Conservation (phyloP, 148 eudicot genomes). For the Rhododendron ovatum region DNA sequence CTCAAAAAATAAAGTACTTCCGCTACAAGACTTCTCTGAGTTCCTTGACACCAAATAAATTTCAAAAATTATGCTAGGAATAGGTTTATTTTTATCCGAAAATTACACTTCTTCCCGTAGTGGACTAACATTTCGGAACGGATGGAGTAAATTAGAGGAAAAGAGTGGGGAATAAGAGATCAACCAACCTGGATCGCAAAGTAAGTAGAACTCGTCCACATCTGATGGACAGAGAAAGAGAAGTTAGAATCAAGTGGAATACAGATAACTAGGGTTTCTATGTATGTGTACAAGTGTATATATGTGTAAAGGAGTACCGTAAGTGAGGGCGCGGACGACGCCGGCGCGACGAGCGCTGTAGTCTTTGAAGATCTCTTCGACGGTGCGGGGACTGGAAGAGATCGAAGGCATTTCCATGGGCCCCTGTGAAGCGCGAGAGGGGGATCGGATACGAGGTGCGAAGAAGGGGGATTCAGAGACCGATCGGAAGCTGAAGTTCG, state of each 20-base stretch:
- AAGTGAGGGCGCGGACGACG: constrained; percentile 77
- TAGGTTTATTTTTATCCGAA: no score
- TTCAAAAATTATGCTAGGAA: background rate
- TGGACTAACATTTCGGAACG: background rate
- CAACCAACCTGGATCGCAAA: constrained; percentile 97
- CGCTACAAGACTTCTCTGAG: background rate
- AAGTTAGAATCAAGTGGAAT: background rate
- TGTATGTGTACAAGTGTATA: background rate
- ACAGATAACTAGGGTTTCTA: background rate
- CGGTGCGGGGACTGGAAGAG: constrained; percentile 73
- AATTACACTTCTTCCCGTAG: background rate
- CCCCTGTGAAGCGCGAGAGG: background rate
- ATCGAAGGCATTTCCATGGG: constrained; percentile 55
- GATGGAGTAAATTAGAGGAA: background rate
- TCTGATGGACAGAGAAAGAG: constrained; percentile 35
- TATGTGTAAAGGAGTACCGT: constrained; percentile 21
- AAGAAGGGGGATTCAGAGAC: background rate
- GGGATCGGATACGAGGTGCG: background rate
- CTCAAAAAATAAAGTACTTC: background rate
- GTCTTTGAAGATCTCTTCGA: constrained; percentile 98
- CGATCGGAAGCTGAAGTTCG: background rate
- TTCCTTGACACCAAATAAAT: background rate
- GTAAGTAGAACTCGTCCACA: constrained; percentile 84
- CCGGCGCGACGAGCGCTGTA: constrained; percentile 75
- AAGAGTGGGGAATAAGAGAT: background rate